phyloP scores from a whole-genome alignment of 371 early-diverging fungal species.

The Syncephalastrum racemosum region DNA sequence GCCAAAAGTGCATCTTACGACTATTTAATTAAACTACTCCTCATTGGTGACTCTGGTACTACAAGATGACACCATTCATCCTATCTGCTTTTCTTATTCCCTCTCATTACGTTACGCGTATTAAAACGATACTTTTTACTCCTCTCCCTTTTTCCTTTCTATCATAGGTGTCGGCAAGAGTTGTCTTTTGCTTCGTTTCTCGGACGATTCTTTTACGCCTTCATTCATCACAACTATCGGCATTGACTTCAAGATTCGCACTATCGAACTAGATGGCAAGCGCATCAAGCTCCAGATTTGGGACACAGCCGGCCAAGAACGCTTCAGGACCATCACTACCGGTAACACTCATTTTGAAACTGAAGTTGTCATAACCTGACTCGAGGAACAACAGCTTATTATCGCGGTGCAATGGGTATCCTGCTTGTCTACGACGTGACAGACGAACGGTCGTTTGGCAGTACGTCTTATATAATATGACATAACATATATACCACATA shows the following conservation, averaged over 20 bases:
- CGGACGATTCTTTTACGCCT: constrained; percentile 99
- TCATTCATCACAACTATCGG: constrained; percentile 99
- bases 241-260: constrained; percentile 99
- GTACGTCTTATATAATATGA: constrained; percentile 41
- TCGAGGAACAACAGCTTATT: constrained; percentile 69
- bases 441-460: constrained; percentile 96
- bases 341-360: constrained; percentile 34
- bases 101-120: neutral
- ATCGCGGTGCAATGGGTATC: constrained; percentile 99
- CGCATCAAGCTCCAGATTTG: constrained; percentile 99
- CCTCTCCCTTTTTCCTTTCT: constrained; percentile 6
- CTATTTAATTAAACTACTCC: constrained; percentile 97
- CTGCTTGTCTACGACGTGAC: constrained; percentile 99
- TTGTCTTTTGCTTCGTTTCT: constrained; percentile 93
- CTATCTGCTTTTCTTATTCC: constrained; percentile 1
- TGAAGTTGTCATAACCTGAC: neutral
- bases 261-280: constrained; percentile 97
- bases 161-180: constrained; percentile 94
- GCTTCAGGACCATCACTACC: constrained; percentile 99
- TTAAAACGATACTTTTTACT: constrained; percentile 4
- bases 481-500: neutral
- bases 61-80: constrained; percentile 1
- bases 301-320: constrained; percentile 99
- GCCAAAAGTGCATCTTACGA: constrained; percentile 90
- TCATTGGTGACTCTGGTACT: constrained; percentile 99